A percentile compares a stretch with the other conserved stretches of the same genome.
Evolutionary conservation across 2,329 filamentous ascomycete genomes (phyloP).

Genomic region (Scedosporium apiospermum): DNA sequence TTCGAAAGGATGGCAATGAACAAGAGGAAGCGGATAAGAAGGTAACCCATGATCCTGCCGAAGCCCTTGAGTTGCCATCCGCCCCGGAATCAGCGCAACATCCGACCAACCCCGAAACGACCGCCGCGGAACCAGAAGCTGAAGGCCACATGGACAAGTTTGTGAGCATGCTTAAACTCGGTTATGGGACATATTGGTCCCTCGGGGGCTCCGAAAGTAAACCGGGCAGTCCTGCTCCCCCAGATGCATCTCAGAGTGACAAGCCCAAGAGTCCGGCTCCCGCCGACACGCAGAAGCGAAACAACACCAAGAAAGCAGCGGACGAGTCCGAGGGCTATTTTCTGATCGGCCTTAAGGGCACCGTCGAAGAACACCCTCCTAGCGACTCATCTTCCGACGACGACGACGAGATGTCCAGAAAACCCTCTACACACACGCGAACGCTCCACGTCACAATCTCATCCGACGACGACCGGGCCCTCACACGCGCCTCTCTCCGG

Average conservation of each 20-base stretch:
- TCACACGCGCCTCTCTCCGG: conserved; percentile 31
- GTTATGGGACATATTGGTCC: conserved; percentile 59
- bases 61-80: background rate
- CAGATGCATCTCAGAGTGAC: background rate
- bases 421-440: conserved; percentile 51
- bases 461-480: background rate
- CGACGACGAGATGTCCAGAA: conserved; percentile 26
- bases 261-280: conserved; percentile 3
- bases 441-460: conserved; percentile 53
- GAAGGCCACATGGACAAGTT: conserved; percentile 41
- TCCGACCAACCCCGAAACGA: conserved; percentile 3
- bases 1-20: too few relatives aligned
- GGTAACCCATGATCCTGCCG: background rate
- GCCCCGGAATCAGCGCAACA: background rate
- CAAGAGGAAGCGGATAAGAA: too few relatives aligned
- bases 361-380: conserved; percentile 39
- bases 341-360: conserved; percentile 59
- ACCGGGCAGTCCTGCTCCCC: background rate
- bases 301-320: background rate
- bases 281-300: conserved; percentile 3
- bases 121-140: conserved; percentile 16
- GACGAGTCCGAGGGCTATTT: conserved; percentile 35
- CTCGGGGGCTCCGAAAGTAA: conserved; percentile 17
- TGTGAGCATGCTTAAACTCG: conserved; percentile 56
- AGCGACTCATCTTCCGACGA: conserved; percentile 20